Percentiles rank a stretch among this genome's conserved stretches.
These are phyloP conservation scores for Fusarium sterilihyphosum DNA, from an alignment of 2,329 filamentous ascomycete genomes.

Conservation along the genomic window DNA sequence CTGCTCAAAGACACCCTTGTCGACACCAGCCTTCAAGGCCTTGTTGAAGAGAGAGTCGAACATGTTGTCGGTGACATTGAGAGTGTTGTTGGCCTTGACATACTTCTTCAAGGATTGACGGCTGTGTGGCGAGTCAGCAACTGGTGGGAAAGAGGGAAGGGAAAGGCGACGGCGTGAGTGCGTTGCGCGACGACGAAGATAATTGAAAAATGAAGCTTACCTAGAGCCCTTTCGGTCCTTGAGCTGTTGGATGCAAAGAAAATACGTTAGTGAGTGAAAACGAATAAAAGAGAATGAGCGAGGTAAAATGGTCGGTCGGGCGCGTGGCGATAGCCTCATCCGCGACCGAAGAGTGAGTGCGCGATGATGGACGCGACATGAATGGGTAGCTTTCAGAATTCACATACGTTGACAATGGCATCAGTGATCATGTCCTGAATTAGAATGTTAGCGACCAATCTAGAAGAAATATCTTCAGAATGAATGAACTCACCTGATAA, in stretches of 20 bases:
- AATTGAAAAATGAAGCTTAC: conserved; percentile 37
- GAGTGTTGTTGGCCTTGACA: conserved; percentile 64
- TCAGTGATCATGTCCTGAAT: conserved; percentile 70
- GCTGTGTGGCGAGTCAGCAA: conserved; percentile 48
- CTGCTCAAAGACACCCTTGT: conserved; percentile 86
- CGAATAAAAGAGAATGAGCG: conserved; percentile 16
- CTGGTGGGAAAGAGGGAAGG: neutral
- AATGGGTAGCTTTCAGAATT: conserved; percentile 30
- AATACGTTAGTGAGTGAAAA: conserved; percentile 55
- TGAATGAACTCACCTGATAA: conserved; percentile 64
- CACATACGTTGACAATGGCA: conserved; percentile 68
- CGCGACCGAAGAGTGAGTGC: conserved; percentile 38
- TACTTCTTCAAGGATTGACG: conserved; percentile 71
- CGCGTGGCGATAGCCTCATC: conserved; percentile 38
- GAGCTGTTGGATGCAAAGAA: conserved; percentile 56
- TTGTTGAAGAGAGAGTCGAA: conserved; percentile 84
- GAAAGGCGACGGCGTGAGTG: conserved; percentile 5
- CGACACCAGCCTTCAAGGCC: conserved; percentile 82
- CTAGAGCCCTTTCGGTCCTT: conserved; percentile 70
- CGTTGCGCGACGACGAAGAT: conserved; percentile 8
- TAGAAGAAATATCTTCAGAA: neutral
- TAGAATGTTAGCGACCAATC: conserved; percentile 14
- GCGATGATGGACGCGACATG: conserved; percentile 50
- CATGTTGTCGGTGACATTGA: conserved; percentile 62
- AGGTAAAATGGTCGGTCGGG: conserved; percentile 16